Percentiles rank a stretch among this genome's conserved stretches.
Evolutionary conservation across 2,329 filamentous ascomycete genomes (phyloP).

Genomic region (Aspergillus transmontanensis): DNA sequence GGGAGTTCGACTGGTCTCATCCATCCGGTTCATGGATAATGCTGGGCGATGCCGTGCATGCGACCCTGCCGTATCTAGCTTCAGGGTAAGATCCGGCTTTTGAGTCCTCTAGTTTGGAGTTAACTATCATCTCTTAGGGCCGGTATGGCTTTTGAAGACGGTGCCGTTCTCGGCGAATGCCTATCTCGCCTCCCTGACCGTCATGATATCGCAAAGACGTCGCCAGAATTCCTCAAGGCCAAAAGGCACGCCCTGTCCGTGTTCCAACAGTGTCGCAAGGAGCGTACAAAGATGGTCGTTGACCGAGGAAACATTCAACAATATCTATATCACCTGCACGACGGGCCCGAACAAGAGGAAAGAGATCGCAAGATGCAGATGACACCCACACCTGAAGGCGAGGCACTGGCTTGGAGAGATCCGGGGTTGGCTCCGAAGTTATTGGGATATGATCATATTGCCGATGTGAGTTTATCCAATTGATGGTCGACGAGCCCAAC

Average conservation of each 20-base stretch:
- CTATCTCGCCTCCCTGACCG: constrained; percentile 50
- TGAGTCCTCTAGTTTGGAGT: not conserved
- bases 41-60: constrained; percentile 66
- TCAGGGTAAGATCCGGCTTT: constrained; percentile 34
- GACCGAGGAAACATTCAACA: constrained; percentile 63
- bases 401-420: constrained; percentile 49
- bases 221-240: constrained; percentile 31
- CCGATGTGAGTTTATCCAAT: constrained; percentile 34
- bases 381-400: constrained; percentile 40
- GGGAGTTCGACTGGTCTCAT: constrained; percentile 61
- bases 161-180: constrained; percentile 59
- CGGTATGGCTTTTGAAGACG: constrained; percentile 65
- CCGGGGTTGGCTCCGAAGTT: constrained; percentile 41
- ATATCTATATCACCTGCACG: constrained; percentile 62
- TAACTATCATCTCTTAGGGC: constrained; percentile 42
- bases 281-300: constrained; percentile 63
- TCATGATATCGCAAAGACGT: constrained; percentile 29
- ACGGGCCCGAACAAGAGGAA: constrained; percentile 59
- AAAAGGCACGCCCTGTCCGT: constrained; percentile 38
- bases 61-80: constrained; percentile 65
- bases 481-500: not conserved
- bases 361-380: constrained; percentile 52
- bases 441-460: constrained; percentile 44
- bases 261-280: constrained; percentile 61
- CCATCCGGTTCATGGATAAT: constrained; percentile 59